Evolutionary conservation across 2,329 filamentous ascomycete genomes (phyloP), one percentile per base, ranked within the genome.

Genomic region (Didymella arachidicola): DNA sequence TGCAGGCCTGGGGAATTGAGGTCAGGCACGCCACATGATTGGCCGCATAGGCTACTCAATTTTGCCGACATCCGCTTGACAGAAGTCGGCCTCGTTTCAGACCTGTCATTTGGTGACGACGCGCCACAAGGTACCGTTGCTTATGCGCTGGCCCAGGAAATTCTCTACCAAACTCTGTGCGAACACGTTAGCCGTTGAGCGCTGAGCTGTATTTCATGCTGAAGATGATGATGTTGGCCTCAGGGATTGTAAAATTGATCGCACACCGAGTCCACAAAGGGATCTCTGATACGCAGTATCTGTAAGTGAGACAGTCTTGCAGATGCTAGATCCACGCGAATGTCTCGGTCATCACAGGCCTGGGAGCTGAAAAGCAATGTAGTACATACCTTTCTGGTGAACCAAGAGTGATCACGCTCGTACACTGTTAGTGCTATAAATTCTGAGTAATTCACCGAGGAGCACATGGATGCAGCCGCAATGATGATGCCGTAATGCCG

Each of bases 241-340:
- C 58, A 57, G 58, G 50, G 39, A 42, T 11, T 7, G 7, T 53
- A 36, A 36, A 39, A 41, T 7, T 14, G 12, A 16, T 60, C 58
- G 58, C 58, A 60, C 58, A 60, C 18, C 38, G 53, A 60, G 53
- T 53, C 58, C 59, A 50, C 59, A 39, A 14, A 42, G 50, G 63
- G 65, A 63, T 68, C 61, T 66, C 62, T 67, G 50, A 38, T 64
- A 60, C 63, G 59, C 57, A 68, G 65, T 68, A 68, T 68, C 65
- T 63, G 65, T 50, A 53, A 53, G 48, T 34, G 52, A 60, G 47
- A 19, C 46, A 54, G 50, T 25, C 46, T 46, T 46, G 50, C 12
- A 32, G 45, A 36, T 29, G 19, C 6, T 18, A 29, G 45, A 18
- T 45, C 50, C 26, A n/a, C 57, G n/a, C 46, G 29, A 46, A 52